Evolutionary conservation across 1,139 yeast species (phyloP), one percentile per base, ranked within the genome.

Genomic region (Hansenula sp.): DNA sequence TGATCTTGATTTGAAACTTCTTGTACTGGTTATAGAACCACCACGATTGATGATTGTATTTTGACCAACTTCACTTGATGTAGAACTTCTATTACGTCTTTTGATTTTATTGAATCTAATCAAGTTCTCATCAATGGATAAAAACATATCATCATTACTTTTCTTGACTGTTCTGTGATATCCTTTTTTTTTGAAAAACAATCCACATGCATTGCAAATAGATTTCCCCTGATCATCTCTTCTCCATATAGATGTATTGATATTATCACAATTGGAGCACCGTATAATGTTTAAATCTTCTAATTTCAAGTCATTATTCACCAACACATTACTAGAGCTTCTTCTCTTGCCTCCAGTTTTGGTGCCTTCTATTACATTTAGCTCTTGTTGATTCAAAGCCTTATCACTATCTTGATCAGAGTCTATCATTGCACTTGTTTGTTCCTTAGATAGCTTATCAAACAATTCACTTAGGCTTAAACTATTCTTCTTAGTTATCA

Each of bases 401-500:
- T 5, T 5, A 21, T 9, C 9, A 9, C 9, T 5, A 21, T 21
- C 25, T 21, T 21, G 5, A 21, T 21, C 25, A 9, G 25, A 21
- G 9, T 21, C 25, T 21, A 21, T 21, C 25, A 21, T 9, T 21
- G 25, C 25, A 32, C 12, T 13, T 18, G 4, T 18, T 32, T 32
- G 35, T 19, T 32, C 36, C 13, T 8, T 3, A 42, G 38, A 19
- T 2, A 47, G 28, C 16, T 44, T 41, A 18, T 47, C 49, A 28
- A 54, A 43, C 4, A 49, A 48, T 17, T 51, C 53, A n/a, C 50
- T 44, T 21, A 49, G 49, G 12, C 45, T 39, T 8, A 52, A 36
- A 16, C 50, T 53, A 8, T 45, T 47, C 41, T 53, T 54, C 36
- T 49, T 53, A 9, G 56, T 46, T 19, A 52, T 82, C 82, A 85